phyloP scores from a whole-genome alignment of 805 yeast genomes.

The Sungouiella thailandica region DNA sequence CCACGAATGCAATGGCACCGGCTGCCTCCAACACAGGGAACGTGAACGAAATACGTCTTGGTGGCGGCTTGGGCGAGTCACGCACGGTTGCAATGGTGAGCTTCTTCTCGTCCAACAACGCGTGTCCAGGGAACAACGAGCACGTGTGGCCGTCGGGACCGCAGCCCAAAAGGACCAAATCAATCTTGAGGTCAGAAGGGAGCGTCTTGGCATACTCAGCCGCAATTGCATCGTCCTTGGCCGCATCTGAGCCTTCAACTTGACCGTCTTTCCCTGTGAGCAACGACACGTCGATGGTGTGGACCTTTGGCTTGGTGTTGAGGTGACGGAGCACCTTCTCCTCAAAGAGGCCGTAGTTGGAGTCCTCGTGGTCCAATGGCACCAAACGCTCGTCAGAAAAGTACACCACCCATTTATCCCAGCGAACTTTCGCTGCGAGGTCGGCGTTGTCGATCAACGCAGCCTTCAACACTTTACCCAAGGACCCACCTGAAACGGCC shows the following conservation, averaged over 20 bases:
- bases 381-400: conserved; percentile 92
- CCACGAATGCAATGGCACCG: conserved; percentile 66
- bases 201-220: conserved; percentile 54
- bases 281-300: conserved; percentile 61
- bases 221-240: conserved; percentile 50
- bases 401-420: conserved; percentile 76
- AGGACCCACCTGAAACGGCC: conserved; percentile 89
- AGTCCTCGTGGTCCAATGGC: conserved; percentile 74
- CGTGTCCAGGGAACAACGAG: conserved; percentile 85
- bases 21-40: conserved; percentile 65
- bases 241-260: conserved; percentile 40
- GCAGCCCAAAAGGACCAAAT: conserved; percentile 76
- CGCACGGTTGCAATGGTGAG: conserved; percentile 57
- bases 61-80: conserved; percentile 92
- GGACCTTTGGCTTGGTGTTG: conserved; percentile 52
- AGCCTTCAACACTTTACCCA: conserved; percentile 64
- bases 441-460: conserved; percentile 60
- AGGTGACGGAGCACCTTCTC: conserved; percentile 51
- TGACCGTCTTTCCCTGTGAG: conserved; percentile 47
- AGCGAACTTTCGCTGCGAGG: conserved; percentile 43
- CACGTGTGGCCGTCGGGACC: conserved; percentile 98
- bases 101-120: conserved; percentile 50
- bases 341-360: conserved; percentile 80
- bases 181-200: conserved; percentile 46
- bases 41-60: conserved; percentile 86